Conservation (phyloP, 2,329 filamentous ascomycete species). For the Colletotrichum eremochloae region DNA sequence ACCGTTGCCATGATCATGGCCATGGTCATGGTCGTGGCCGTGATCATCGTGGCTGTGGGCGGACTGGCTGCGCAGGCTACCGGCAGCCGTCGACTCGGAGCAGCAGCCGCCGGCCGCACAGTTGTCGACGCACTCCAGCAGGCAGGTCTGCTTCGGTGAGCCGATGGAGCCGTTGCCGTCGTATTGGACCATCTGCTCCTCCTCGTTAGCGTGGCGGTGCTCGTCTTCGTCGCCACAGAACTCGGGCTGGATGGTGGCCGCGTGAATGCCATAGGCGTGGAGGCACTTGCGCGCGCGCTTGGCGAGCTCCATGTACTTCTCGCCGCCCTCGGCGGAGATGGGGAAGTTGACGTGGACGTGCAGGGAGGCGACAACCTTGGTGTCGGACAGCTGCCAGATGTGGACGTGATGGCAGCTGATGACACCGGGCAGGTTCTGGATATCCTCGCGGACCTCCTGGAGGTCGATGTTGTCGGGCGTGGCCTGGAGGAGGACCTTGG, state of each 20-base stretch:
- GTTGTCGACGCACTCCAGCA: conserved; percentile 67
- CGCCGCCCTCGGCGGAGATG: conserved; percentile 82
- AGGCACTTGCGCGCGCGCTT: conserved; percentile 87
- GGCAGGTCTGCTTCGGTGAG: conserved; percentile 52
- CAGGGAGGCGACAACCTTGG: conserved; percentile 91
- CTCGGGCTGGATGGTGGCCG: conserved; percentile 96
- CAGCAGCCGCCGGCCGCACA: conserved; percentile 63
- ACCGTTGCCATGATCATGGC: conserved; percentile 8
- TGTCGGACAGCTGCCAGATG: conserved; percentile 97
- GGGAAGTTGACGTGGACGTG: conserved; percentile 94
- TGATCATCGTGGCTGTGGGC: conserved; percentile 48
- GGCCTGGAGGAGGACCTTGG: conserved; percentile 92
- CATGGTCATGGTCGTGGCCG: conserved; percentile 42
- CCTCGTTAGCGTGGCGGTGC: conserved; percentile 52
- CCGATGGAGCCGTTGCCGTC: conserved; percentile 52
- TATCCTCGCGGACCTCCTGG: conserved; percentile 92
- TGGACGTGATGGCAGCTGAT: conserved; percentile 95
- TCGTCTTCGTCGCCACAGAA: conserved; percentile 70
- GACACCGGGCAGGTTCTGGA: conserved; percentile 85
- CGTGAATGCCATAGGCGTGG: conserved; percentile 96
- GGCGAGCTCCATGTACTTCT: conserved; percentile 91
- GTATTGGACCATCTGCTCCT: conserved; percentile 47
- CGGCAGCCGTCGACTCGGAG: conserved; percentile 48
- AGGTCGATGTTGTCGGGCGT: conserved; percentile 90
- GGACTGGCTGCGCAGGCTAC: conserved; percentile 51